Percentiles rank a stretch among this genome's conserved stretches.
Conservation (phyloP, 2,329 filamentous ascomycete species). For the Berkeleyomyces rouxiae region DNA sequence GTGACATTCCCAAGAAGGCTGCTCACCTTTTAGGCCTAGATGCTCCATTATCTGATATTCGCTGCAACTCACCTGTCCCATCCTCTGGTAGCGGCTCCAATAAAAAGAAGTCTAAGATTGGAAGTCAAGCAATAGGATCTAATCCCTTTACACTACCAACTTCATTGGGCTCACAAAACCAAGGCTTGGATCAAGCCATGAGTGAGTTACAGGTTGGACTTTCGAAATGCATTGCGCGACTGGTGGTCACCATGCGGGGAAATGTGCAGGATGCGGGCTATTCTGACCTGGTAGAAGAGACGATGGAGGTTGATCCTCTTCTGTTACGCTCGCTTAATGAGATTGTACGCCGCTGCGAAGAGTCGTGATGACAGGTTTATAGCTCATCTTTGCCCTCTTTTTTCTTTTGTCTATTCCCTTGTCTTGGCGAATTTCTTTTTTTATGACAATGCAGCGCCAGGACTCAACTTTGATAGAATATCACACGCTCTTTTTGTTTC, state of each 20-base stretch:
- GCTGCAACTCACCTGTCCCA: constrained; percentile 16
- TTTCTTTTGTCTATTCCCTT: constrained; percentile 2
- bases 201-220: constrained; percentile 33
- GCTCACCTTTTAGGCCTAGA: constrained; percentile 33
- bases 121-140: neutral
- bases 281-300: constrained; percentile 2
- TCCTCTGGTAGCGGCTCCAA: neutral
- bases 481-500: neutral
- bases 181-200: constrained; percentile 23
- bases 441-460: neutral
- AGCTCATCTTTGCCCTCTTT: neutral
- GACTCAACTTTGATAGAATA: neutral
- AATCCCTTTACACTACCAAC: neutral
- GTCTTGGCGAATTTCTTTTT: neutral
- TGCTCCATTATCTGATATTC: constrained; percentile 9
- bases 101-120: neutral
- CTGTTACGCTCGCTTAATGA: constrained; percentile 12
- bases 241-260: constrained; percentile 31
- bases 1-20: constrained; percentile 34
- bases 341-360: constrained; percentile 11
- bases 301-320: constrained; percentile 7
- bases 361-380: neutral
- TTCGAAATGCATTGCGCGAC: constrained; percentile 31
- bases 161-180: constrained; percentile 16
- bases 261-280: neutral